Percentiles rank a stretch among this genome's conserved stretches.
phyloP scores from a whole-genome alignment of 306 rosid genomes.

The Prunus mira region DNA sequence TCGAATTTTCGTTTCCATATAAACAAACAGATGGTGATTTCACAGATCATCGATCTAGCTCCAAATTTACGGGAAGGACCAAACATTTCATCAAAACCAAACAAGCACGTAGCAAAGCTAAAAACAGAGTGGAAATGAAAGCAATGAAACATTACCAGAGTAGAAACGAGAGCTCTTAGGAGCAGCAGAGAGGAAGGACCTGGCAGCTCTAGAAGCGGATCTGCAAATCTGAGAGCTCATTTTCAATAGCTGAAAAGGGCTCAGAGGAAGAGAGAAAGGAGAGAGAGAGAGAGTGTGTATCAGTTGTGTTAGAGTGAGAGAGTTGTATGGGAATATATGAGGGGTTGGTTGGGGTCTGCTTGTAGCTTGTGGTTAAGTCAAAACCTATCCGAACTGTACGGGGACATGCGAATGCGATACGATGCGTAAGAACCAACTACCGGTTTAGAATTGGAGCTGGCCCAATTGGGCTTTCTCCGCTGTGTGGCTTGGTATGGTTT shows the following conservation, averaged over 20 bases:
- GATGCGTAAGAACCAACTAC: neutral
- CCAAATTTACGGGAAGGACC: neutral
- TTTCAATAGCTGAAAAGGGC: neutral
- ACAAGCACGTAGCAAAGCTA: neutral
- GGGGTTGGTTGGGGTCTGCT: neutral
- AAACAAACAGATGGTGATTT: constrained; percentile 8
- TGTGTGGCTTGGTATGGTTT: neutral
- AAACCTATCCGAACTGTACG: neutral
- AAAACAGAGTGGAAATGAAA: neutral
- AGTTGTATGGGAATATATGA: neutral
- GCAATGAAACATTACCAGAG: constrained; percentile 37
- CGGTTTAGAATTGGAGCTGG: neutral
- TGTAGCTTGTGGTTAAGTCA: neutral
- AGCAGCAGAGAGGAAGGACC: constrained; percentile 75
- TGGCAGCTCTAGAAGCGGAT: constrained; percentile 71
- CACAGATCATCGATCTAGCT: constrained; percentile 16
- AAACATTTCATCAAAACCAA: neutral
- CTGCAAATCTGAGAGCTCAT: constrained; percentile 69
- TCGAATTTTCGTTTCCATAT: neutral
- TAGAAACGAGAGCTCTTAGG: constrained; percentile 56
- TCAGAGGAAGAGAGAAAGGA: neutral
- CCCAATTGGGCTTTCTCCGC: neutral
- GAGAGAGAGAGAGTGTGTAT: neutral
- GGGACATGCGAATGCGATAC: neutral
- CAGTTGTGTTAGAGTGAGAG: neutral